A percentile compares a stretch with the other conserved stretches of the same genome.
Evolutionary conservation across 2,329 filamentous ascomycete genomes (phyloP).

Genomic region (Tympanopsis confertula): DNA sequence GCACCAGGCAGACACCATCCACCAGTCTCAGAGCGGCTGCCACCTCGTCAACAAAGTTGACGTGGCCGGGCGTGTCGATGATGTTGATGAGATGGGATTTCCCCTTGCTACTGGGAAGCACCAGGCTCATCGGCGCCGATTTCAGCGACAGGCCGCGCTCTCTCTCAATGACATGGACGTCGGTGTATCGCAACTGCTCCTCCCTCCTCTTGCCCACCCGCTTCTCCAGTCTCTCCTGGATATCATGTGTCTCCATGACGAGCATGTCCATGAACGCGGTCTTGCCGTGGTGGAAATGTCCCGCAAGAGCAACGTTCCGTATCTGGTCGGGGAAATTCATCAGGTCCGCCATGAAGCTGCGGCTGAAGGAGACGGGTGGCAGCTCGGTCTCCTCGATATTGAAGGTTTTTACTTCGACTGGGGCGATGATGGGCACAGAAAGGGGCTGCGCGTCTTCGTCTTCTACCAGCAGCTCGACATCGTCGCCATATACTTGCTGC

Average conservation of each 20-base stretch:
- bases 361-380: conserved; percentile 75
- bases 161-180: conserved; percentile 78
- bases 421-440: conserved; percentile 83
- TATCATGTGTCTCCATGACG: conserved; percentile 86
- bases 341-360: conserved; percentile 86
- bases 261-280: conserved; percentile 98
- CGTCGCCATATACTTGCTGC: conserved; percentile 83
- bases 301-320: conserved; percentile 81
- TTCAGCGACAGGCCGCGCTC: conserved; percentile 88
- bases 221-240: conserved; percentile 67
- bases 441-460: conserved; percentile 94
- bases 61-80: conserved; percentile 90
- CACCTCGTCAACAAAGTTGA: conserved; percentile 97
- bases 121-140: conserved; percentile 83
- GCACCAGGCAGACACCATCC: conserved; percentile 84
- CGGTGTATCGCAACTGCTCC: conserved; percentile 88
- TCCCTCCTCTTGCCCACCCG: conserved; percentile 72
- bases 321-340: conserved; percentile 94
- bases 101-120: conserved; percentile 75
- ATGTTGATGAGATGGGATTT: conserved; percentile 95
- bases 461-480: conserved; percentile 90
- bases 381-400: conserved; percentile 84
- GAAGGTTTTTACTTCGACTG: conserved; percentile 91
- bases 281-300: conserved; percentile 94
- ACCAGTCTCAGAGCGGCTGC: conserved; percentile 76